Conservation (phyloP, 768 basidiomycete genomes). For the Auriculariales sp. region DNA sequence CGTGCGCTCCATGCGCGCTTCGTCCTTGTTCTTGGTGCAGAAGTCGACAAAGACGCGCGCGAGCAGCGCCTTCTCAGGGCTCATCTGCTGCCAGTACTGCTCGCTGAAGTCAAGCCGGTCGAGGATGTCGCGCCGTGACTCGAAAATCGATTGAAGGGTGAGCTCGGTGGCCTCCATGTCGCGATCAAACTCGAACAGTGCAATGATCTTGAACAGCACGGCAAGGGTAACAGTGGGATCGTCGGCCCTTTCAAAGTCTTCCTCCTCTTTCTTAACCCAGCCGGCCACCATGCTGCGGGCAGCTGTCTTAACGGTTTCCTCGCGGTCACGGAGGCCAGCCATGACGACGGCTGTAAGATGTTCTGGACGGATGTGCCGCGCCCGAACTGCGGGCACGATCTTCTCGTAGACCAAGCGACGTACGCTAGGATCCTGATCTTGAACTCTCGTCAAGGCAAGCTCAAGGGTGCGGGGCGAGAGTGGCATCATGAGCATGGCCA, state of each 20-base stretch:
- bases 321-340: slow-evolving; percentile 79
- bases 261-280: slow-evolving; percentile 54
- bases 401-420: slow-evolving; percentile 60
- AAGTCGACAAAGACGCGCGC: slow-evolving; percentile 73
- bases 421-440: slow-evolving; percentile 62
- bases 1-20: slow-evolving; percentile 44
- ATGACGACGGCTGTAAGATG: slow-evolving; percentile 54
- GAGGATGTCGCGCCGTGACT: slow-evolving; percentile 46
- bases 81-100: slow-evolving; percentile 52
- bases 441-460: slow-evolving; percentile 55
- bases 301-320: slow-evolving; percentile 53
- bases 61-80: slow-evolving; percentile 66
- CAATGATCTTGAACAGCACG: slow-evolving; percentile 39
- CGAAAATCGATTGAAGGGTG: slow-evolving; percentile 60
- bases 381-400: slow-evolving; percentile 23
- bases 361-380: slow-evolving; percentile 45
- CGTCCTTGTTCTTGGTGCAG: slow-evolving; percentile 46
- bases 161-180: slow-evolving; percentile 56
- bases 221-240: slow-evolving; percentile 35
- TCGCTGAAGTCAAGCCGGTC: slow-evolving; percentile 61
- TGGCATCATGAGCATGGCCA: slow-evolving; percentile 58
- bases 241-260: too few relatives aligned
- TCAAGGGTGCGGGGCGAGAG: slow-evolving; percentile 40
- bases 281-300: slow-evolving; percentile 53
- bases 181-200: too few relatives aligned